These are phyloP conservation scores for Rhizophlyctis rosea DNA, from an alignment of 192 early-diverging fungal genomes.

Conservation along the genomic window DNA sequence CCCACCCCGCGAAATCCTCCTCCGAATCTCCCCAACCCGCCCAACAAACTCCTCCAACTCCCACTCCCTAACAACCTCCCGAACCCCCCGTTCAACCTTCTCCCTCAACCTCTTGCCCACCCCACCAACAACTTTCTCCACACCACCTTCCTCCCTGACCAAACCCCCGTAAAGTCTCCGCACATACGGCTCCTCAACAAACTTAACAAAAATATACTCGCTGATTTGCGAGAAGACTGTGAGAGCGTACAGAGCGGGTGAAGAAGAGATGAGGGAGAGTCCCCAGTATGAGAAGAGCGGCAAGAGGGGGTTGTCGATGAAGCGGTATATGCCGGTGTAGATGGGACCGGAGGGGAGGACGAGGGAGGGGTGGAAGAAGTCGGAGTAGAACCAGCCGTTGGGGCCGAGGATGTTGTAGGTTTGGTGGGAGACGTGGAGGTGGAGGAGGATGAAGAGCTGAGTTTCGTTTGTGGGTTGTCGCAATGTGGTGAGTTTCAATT, in stretches of 20 bases:
- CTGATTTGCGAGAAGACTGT: conserved; percentile 80
- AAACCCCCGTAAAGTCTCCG: conserved; percentile 78
- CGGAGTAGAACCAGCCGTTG: conserved; percentile 98
- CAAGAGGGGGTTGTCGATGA: conserved; percentile 91
- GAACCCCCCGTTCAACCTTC: conserved; percentile 53
- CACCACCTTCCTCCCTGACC: conserved; percentile 79
- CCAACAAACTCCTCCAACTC: conserved; percentile 14
- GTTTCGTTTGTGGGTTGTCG: conserved; percentile 2
- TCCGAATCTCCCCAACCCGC: conserved; percentile 12
- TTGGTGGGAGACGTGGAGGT: conserved; percentile 87
- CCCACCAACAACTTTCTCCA: conserved; percentile 54
- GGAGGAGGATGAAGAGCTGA: conserved; percentile 77
- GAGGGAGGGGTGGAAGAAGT: conserved; percentile 86
- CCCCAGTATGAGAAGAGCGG: conserved; percentile 96
- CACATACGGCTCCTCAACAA: conserved; percentile 94
- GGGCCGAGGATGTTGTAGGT: conserved; percentile 92
- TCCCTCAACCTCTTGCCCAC: conserved; percentile 40
- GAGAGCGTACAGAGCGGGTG: conserved; percentile 62
- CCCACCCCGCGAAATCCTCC: conserved; percentile 6
- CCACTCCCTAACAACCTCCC: conserved; percentile 49
- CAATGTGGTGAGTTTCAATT: conserved; percentile 11
- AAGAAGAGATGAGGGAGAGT: conserved; percentile 72
- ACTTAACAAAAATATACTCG: conserved; percentile 79
- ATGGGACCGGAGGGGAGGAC: conserved; percentile 33
- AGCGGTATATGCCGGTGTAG: conserved; percentile 93